Conservation (phyloP, 305 asterid genomes). For the Fraxinus ornus region DNA sequence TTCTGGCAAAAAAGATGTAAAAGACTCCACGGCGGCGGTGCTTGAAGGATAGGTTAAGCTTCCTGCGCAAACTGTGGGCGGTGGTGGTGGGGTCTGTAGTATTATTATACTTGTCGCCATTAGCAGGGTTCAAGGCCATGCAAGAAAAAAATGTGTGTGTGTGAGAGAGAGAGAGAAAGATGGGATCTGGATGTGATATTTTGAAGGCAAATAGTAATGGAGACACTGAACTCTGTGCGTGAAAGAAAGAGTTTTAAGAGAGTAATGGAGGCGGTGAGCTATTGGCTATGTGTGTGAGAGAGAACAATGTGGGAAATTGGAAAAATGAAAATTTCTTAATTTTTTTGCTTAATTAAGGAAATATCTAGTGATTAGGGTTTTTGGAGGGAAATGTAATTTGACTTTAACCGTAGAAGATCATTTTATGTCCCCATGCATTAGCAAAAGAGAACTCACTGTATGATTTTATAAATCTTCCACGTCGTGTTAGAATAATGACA, state of each 20-base stretch:
- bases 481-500: neutral
- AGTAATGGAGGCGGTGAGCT: constrained; percentile 2
- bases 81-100: constrained; percentile 41
- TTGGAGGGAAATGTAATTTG: constrained; percentile 25
- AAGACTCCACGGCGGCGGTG: constrained; percentile 44
- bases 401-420: neutral
- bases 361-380: constrained; percentile 3
- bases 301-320: neutral
- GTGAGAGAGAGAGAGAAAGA: neutral
- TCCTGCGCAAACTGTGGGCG: constrained; percentile 40
- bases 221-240: constrained; percentile 3
- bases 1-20: constrained; percentile 39
- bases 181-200: constrained; percentile 17
- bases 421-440: neutral
- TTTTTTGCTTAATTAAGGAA: neutral
- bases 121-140: constrained; percentile 44
- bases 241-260: neutral
- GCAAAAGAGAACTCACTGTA: neutral
- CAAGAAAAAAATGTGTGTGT: constrained; percentile 25
- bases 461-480: neutral
- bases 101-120: neutral
- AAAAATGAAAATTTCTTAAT: constrained; percentile 2
- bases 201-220: neutral
- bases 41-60: constrained; percentile 45
- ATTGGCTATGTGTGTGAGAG: neutral